A percentile compares a stretch with the other conserved stretches of the same genome.
These are phyloP conservation scores for Schizophyllum amplum DNA, from an alignment of 1,284 basidiomycete species.

Conservation along the genomic window DNA sequence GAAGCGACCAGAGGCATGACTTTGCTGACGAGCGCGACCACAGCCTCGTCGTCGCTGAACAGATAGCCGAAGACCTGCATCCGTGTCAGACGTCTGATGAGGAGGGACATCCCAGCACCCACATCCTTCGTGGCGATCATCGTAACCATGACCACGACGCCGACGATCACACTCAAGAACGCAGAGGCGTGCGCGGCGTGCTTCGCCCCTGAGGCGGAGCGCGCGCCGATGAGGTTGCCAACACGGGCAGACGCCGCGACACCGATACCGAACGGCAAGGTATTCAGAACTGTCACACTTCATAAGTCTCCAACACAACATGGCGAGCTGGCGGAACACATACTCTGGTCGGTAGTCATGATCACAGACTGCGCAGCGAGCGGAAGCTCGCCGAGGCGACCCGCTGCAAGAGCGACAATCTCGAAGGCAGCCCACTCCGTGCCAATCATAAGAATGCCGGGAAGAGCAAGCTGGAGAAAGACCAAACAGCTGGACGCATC, in stretches of 20 bases:
- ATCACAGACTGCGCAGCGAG: conserved; percentile 72
- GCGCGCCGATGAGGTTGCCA: conserved; percentile 65
- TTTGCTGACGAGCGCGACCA: conserved; percentile 52
- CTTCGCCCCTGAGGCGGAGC: conserved; percentile 44
- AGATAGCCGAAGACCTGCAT: conserved; percentile 54
- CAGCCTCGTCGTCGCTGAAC: conserved; percentile 58
- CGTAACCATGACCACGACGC: conserved; percentile 48
- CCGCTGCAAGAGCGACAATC: conserved; percentile 72
- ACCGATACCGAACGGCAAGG: conserved; percentile 62
- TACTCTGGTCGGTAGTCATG: conserved; percentile 78
- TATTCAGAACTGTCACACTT: conserved; percentile 45
- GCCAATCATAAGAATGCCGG: conserved; percentile 71
- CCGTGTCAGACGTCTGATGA: conserved; percentile 2
- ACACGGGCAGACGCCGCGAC: conserved; percentile 68
- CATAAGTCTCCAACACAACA: background rate
- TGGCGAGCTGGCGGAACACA: conserved; percentile 9
- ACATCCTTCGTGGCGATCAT: conserved; percentile 54
- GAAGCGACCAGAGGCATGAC: conserved; percentile 77
- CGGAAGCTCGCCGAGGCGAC: conserved; percentile 53
- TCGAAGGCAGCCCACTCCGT: conserved; percentile 79
- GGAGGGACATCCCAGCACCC: no score
- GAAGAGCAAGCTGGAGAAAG: conserved; percentile 60
- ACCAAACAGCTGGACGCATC: conserved; percentile 37
- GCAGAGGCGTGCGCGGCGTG: conserved; percentile 57
- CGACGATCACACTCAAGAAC: conserved; percentile 52